These are phyloP conservation scores for Eimeria praecox DNA, from an alignment of 169 alveolate genomes.

Conservation along the genomic window DNA sequence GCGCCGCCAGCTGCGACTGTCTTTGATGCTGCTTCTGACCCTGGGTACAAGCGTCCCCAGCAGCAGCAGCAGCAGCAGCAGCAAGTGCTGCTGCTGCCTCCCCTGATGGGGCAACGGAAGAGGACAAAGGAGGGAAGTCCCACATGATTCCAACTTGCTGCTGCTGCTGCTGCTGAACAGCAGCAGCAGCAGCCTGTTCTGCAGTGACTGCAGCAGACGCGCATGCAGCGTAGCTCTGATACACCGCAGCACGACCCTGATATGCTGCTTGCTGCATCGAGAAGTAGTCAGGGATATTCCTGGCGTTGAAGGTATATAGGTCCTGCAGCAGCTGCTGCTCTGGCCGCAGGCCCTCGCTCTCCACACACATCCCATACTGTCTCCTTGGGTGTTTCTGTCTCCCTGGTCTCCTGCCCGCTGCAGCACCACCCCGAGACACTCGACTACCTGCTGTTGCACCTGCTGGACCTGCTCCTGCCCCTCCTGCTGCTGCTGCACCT, in stretches of 20 bases:
- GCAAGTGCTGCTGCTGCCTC: not conserved
- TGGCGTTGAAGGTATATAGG: conserved; percentile 22
- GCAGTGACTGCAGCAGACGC: conserved; percentile 56
- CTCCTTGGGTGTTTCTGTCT: conserved; percentile 47
- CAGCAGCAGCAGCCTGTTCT: conserved; percentile 35
- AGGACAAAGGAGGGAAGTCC: conserved; percentile 60
- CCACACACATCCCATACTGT: not conserved
- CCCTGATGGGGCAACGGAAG: not conserved
- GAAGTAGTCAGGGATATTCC: conserved; percentile 49
- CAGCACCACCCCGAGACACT: conserved; percentile 28
- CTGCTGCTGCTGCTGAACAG: conserved; percentile 26
- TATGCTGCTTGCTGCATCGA: conserved; percentile 67
- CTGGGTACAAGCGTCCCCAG: not conserved
- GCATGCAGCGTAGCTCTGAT: conserved; percentile 63
- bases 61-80: conserved; percentile 56
- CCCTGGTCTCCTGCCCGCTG: conserved; percentile 43
- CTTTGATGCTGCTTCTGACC: conserved; percentile 30
- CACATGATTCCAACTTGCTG: not conserved
- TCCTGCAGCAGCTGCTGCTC: conserved; percentile 75
- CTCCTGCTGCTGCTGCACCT: conserved; percentile 33
- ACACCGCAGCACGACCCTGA: conserved; percentile 50
- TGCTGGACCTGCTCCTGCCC: conserved; percentile 31
- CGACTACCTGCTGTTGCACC: conserved; percentile 6
- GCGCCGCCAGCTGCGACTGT: conserved; percentile 22
- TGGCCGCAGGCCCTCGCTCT: conserved; percentile 4